These are phyloP conservation scores for Trichoderma gamsii DNA, from an alignment of 495 filamentous ascomycete species.

Conservation along the genomic window DNA sequence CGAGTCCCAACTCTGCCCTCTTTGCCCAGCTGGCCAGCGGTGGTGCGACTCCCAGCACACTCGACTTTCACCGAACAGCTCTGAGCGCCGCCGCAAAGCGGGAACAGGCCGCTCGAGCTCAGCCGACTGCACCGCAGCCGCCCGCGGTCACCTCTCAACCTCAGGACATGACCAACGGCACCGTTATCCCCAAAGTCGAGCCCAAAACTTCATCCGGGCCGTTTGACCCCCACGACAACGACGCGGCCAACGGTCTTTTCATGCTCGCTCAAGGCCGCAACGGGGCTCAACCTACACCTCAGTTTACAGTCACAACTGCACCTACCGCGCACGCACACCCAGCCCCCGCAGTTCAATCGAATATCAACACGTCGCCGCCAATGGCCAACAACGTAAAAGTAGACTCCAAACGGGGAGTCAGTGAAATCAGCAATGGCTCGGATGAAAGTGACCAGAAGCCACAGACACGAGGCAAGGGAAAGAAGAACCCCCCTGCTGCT, in stretches of 20 bases:
- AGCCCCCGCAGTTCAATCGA: conserved; percentile 27
- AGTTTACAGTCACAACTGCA: conserved; percentile 12
- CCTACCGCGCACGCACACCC: conserved; percentile 35
- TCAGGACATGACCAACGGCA: conserved; percentile 38
- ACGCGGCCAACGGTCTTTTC: conserved; percentile 92
- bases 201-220: conserved; percentile 47
- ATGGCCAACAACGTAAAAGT: conserved; percentile 43
- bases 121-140: conserved; percentile 47
- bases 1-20: conserved; percentile 77
- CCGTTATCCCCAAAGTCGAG: conserved; percentile 35
- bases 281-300: conserved; percentile 35
- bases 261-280: conserved; percentile 73
- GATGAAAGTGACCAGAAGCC: conserved; percentile 65
- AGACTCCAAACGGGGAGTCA: conserved; percentile 47
- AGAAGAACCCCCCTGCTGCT: conserved; percentile 47
- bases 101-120: conserved; percentile 42
- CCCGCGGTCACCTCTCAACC: conserved; percentile 41
- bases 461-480: conserved; percentile 59
- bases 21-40: conserved; percentile 73
- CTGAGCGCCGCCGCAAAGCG: conserved; percentile 66
- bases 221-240: conserved; percentile 83
- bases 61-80: conserved; percentile 93
- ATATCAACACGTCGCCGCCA: conserved; percentile 45
- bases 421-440: conserved; percentile 64
- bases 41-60: conserved; percentile 77